Conservation (phyloP, 1,284 basidiomycete species). For the Apiotrichum sp. region DNA sequence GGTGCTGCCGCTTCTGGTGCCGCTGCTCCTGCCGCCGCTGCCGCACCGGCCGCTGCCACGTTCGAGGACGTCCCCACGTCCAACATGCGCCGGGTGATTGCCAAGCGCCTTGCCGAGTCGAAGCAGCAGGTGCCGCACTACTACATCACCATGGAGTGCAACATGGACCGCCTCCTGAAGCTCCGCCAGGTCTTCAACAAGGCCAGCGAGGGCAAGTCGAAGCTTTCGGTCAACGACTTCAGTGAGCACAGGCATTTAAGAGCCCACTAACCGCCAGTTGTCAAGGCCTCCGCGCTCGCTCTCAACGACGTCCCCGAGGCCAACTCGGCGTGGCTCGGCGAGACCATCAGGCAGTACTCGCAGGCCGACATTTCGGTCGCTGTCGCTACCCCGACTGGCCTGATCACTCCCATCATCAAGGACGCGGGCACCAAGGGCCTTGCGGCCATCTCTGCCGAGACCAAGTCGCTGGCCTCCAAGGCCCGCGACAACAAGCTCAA, state of each 20-base stretch:
- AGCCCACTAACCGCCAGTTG: conserved; percentile 49
- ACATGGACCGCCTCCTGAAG: conserved; percentile 90
- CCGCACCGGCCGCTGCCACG: conserved; percentile 52
- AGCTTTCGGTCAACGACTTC: conserved; percentile 98
- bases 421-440: conserved; percentile 89
- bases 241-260: conserved; percentile 35
- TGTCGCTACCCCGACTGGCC: conserved; percentile 89
- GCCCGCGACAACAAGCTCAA: conserved; percentile 94
- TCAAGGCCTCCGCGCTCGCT: conserved; percentile 89
- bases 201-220: conserved; percentile 68
- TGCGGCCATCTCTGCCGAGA: conserved; percentile 82
- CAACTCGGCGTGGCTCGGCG: conserved; percentile 96
- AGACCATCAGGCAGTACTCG: conserved; percentile 86
- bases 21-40: conserved; percentile 43
- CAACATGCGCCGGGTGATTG: conserved; percentile 94
- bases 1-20: conserved; percentile 47
- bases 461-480: conserved; percentile 87
- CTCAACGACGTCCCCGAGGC: conserved; percentile 93
- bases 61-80: conserved; percentile 88
- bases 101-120: conserved; percentile 79
- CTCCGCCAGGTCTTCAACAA: conserved; percentile 92
- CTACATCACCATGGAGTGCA: conserved; percentile 90
- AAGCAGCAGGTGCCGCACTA: conserved; percentile 96
- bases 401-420: conserved; percentile 97
- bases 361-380: conserved; percentile 96